These are phyloP conservation scores for Myriosclerotinia scirpicola DNA, from an alignment of 2,329 filamentous ascomycete species.

Conservation along the genomic window DNA sequence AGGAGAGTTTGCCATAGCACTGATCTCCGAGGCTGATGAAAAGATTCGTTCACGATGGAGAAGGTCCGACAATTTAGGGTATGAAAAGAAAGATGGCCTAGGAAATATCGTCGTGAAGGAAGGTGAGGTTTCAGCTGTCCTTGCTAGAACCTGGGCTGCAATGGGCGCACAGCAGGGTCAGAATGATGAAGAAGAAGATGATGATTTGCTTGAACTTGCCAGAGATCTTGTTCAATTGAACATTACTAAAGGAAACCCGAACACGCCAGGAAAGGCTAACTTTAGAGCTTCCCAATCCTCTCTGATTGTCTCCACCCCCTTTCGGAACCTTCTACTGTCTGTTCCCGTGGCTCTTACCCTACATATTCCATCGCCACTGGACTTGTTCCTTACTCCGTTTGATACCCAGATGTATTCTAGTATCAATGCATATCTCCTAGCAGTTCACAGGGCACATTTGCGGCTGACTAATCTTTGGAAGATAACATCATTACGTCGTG, in stretches of 20 bases:
- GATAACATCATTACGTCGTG: constrained; percentile 72
- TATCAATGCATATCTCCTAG: constrained; percentile 85
- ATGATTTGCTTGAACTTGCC: constrained; percentile 80
- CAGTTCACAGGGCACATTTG: constrained; percentile 81
- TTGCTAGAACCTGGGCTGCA: constrained; percentile 76
- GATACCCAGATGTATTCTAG: constrained; percentile 79
- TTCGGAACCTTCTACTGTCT: constrained; percentile 80
- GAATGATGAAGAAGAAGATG: constrained; percentile 67
- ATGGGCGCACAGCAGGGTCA: constrained; percentile 72
- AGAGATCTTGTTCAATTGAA: constrained; percentile 71
- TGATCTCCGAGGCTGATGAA: constrained; percentile 83
- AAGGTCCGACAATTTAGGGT: constrained; percentile 58
- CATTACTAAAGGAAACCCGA: constrained; percentile 50
- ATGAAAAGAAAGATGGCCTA: constrained; percentile 58
- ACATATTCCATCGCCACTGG: constrained; percentile 74
- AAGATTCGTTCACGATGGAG: constrained; percentile 73
- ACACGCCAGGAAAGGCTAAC: constrained; percentile 42
- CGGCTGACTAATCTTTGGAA: constrained; percentile 86
- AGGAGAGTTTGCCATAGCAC: constrained; percentile 85
- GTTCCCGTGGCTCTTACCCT: constrained; percentile 70
- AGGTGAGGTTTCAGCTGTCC: constrained; percentile 75
- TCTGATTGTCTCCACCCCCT: constrained; percentile 51
- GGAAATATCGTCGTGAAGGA: constrained; percentile 75
- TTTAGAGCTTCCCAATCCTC: constrained; percentile 31
- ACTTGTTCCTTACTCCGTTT: constrained; percentile 76